Evolutionary conservation across 306 rosid genomes (phyloP).

Genomic region (Begonia peltatifolia): DNA sequence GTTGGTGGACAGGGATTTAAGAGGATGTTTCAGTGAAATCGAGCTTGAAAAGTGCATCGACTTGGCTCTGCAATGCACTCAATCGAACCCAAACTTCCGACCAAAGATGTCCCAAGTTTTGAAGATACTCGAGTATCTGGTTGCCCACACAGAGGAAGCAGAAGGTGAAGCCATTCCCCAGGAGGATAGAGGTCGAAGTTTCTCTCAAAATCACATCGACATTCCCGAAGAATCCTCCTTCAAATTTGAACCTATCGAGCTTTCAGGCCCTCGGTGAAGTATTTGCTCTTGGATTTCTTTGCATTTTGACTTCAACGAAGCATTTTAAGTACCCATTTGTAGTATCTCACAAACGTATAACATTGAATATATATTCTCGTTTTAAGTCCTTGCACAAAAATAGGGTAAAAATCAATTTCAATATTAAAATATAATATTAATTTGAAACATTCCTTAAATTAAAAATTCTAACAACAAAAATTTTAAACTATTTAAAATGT

Average conservation of each 20-base stretch:
- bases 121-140: slow-evolving; percentile 65
- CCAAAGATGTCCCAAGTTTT: slow-evolving; percentile 77
- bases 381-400: too few relatives aligned
- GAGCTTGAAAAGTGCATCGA: slow-evolving; percentile 60
- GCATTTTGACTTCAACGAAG: too few relatives aligned
- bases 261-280: slow-evolving; percentile 79
- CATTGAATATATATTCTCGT: too few relatives aligned
- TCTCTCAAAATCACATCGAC: slow-evolving; percentile 49
- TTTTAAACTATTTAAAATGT: too few relatives aligned
- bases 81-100: slow-evolving; percentile 61
- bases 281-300: too few relatives aligned
- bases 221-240: slow-evolving; percentile 62
- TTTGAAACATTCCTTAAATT: too few relatives aligned
- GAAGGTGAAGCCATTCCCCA: slow-evolving; percentile 31
- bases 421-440: too few relatives aligned
- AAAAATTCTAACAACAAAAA: too few relatives aligned
- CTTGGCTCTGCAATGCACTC: slow-evolving; percentile 70
- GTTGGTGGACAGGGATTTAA: slow-evolving; percentile 68
- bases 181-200: slow-evolving; percentile 50
- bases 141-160: slow-evolving; percentile 51
- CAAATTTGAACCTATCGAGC: slow-evolving; percentile 79
- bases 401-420: too few relatives aligned
- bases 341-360: too few relatives aligned
- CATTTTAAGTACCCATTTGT: too few relatives aligned
- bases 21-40: slow-evolving; percentile 60